Base-by-base conservation (phyloP, 345 rosid species). In the Acer campestre region DNA sequence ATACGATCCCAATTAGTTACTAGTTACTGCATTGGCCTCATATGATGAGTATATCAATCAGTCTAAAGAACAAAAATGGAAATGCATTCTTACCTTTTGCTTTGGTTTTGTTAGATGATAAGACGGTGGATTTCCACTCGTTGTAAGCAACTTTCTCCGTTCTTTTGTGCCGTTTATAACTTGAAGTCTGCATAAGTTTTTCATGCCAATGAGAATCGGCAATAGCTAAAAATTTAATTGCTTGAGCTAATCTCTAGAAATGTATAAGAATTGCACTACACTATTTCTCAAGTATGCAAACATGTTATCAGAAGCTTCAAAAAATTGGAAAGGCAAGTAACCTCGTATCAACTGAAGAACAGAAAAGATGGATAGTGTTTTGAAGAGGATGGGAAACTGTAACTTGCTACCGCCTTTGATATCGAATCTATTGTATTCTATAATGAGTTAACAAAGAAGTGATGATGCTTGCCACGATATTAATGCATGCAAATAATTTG, bases 61-160 rank as follows among this genome's bases (percentile, higher is more conserved):
- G 2, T 22, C 44, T 42, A 4, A 61, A 35, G n/a, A 66, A 18
- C 62, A 13, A 40, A 23, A 23, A 56, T 4, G 20, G 23, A 20
- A 70, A 70, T 29, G 44, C 11, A 49, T 31, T 6, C 64, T 66
- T 42, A 91, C 94, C 94, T 82, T 86, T 80, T 73, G 75, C 81
- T 75, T 85, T 79, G 46, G 61, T 84, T 67, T 85, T 84, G 65
- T 89, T 88, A 0, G 96, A 86, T 75, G 88, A 74, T 13, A 90
- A 68, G 7, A 95, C 93, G 5, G 90, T 75, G 1, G 98, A 86
- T 79, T 95, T 95, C 94, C 98, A 93, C 18, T 93, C 88, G 77
- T 92, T 92, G 67, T 92, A 93, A 71, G 78, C 90, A 68, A 64
- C 83, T 77, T 87, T 90, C 75, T 89, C 94, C 78, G 42, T 82